A percentile compares a stretch with the other conserved stretches of the same genome.
These are phyloP conservation scores for Andrographis paniculata DNA, from an alignment of 305 asterid genomes.

Conservation along the genomic window DNA sequence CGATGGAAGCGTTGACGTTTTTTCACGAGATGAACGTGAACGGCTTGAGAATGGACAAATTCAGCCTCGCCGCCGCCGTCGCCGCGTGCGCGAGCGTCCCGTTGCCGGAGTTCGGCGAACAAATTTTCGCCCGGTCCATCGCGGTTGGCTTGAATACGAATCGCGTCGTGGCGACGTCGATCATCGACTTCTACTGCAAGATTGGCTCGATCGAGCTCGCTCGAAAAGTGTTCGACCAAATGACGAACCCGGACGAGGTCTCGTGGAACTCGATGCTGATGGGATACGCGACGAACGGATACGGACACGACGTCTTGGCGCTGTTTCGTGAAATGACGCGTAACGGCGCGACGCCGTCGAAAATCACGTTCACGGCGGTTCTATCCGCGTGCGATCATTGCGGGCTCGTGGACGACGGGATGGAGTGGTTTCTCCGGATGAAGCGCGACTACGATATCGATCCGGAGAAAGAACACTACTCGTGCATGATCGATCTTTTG, in stretches of 20 bases:
- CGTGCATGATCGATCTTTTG: constrained; percentile 81
- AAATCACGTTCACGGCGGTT: constrained; percentile 64
- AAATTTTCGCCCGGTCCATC: constrained; percentile 56
- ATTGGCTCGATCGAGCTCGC: constrained; percentile 44
- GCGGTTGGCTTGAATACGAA: constrained; percentile 54
- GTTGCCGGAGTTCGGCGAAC: constrained; percentile 66
- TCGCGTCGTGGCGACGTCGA: constrained; percentile 53
- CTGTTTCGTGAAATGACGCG: constrained; percentile 57
- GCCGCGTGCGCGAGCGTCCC: constrained; percentile 79
- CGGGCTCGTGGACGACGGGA: constrained; percentile 71
- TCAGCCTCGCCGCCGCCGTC: constrained; percentile 53
- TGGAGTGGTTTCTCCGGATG: constrained; percentile 55
- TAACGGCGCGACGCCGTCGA: constrained; percentile 35
- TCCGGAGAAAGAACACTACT: constrained; percentile 86
- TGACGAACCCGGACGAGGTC: background rate
- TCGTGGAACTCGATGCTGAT: constrained; percentile 30
- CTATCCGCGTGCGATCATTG: constrained; percentile 89
- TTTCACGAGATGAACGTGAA: constrained; percentile 53
- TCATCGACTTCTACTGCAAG: constrained; percentile 71
- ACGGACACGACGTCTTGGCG: constrained; percentile 52
- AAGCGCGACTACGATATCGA: constrained; percentile 38
- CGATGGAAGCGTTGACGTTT: constrained; percentile 55
- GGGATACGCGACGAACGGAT: constrained; percentile 88
- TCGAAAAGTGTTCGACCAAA: constrained; percentile 8
- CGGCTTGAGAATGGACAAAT: constrained; percentile 43